These are phyloP conservation scores for Rubroboletus satanas DNA, from an alignment of 768 basidiomycete species.

Conservation along the genomic window DNA sequence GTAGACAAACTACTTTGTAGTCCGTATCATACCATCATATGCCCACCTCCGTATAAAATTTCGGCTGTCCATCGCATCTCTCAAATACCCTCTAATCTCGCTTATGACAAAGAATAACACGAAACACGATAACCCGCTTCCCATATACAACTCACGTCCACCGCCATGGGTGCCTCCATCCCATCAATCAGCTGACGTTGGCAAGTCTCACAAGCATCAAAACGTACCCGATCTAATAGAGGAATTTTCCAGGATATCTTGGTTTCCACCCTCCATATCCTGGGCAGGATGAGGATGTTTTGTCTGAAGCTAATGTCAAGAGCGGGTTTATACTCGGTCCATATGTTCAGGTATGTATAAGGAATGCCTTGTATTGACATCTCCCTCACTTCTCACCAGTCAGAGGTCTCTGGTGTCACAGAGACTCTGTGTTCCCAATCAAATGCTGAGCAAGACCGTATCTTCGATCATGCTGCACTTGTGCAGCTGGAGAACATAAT, in stretches of 20 bases:
- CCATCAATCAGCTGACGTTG: slow-evolving; percentile 67
- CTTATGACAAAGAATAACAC: slow-evolving; percentile 23
- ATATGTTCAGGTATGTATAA: slow-evolving; percentile 53
- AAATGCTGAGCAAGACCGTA: slow-evolving; percentile 36
- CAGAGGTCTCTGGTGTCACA: slow-evolving; percentile 18
- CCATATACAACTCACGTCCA: slow-evolving; percentile 63
- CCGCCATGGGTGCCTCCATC: slow-evolving; percentile 70
- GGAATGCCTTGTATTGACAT: not conserved
- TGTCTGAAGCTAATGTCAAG: slow-evolving; percentile 63
- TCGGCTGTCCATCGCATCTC: not conserved
- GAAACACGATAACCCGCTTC: slow-evolving; percentile 34
- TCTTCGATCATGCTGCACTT: slow-evolving; percentile 51
- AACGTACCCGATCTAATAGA: not conserved
- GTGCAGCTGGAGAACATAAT: slow-evolving; percentile 68
- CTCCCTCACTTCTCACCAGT: slow-evolving; percentile 12
- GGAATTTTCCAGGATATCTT: slow-evolving; percentile 51
- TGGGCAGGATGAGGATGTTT: slow-evolving; percentile 69
- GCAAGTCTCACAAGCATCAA: slow-evolving; percentile 33
- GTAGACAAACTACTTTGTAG: not conserved
- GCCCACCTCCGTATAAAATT: not conserved
- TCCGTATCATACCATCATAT: not conserved
- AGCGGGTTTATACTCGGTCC: slow-evolving; percentile 55
- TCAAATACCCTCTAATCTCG: not conserved
- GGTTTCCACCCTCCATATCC: slow-evolving; percentile 75
- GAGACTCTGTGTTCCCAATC: slow-evolving; percentile 14